These are phyloP conservation scores for Penicillium sclerotigenum DNA, from an alignment of 2,329 filamentous ascomycete genomes.

Conservation along the genomic window DNA sequence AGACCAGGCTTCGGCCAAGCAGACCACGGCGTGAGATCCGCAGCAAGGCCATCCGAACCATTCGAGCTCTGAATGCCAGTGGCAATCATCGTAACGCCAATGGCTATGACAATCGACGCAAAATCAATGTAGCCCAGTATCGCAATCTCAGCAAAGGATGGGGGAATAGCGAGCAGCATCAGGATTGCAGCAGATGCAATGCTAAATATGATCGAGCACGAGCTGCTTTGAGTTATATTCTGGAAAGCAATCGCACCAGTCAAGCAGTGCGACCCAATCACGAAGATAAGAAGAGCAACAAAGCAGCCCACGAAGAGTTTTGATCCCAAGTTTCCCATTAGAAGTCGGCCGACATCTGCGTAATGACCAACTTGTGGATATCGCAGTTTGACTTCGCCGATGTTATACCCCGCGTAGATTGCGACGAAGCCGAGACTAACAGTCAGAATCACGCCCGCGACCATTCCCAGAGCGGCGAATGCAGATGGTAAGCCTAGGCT, in stretches of 20 bases:
- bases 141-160: constrained; percentile 32
- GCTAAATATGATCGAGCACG: constrained; percentile 3
- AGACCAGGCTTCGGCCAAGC: constrained; percentile 9
- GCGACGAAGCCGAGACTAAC: constrained; percentile 3
- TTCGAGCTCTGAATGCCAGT: constrained; percentile 26
- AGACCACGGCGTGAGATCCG: constrained; percentile 5
- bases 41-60: constrained; percentile 16
- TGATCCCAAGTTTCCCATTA: background rate
- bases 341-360: constrained; percentile 2
- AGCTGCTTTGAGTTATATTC: constrained; percentile 1
- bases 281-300: constrained; percentile 6
- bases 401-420: constrained; percentile 4
- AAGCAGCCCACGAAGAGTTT: constrained; percentile 8
- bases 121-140: constrained; percentile 36
- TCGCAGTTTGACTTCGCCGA: constrained; percentile 2
- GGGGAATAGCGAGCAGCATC: constrained; percentile 28
- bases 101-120: constrained; percentile 30
- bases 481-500: constrained; percentile 4
- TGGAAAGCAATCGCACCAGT: constrained; percentile 5
- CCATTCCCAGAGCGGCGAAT: constrained; percentile 4
- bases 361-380: constrained; percentile 7
- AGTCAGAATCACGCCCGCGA: background rate
- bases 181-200: constrained; percentile 16
- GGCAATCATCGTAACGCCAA: constrained; percentile 31
- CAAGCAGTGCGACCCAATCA: constrained; percentile 6